phyloP scores from a whole-genome alignment of 2,329 filamentous ascomycete species.

The Fusarium gaditjirri region DNA sequence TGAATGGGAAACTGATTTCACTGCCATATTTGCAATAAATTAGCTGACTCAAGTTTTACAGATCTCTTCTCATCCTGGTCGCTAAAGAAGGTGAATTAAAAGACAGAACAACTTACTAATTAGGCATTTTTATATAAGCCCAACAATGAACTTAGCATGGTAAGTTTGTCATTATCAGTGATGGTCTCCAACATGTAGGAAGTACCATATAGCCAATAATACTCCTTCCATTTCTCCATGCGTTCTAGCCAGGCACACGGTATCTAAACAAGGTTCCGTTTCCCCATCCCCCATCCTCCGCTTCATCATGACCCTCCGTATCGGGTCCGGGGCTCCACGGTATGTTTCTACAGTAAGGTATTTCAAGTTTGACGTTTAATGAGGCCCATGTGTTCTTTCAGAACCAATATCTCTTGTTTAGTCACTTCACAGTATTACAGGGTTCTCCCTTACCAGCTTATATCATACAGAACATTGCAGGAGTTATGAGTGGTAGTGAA shows the following conservation, averaged over 20 bases:
- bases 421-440: neutral
- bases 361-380: conserved; percentile 1
- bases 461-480: neutral
- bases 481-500: neutral
- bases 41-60: neutral
- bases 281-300: conserved; percentile 37
- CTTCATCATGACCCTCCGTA: conserved; percentile 13
- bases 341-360: neutral
- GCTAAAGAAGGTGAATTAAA: neutral
- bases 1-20: neutral
- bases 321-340: conserved; percentile 10
- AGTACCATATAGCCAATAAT: neutral
- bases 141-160: neutral
- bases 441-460: neutral
- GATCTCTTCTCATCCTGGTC: neutral
- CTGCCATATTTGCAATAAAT: neutral
- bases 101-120: neutral
- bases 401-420: neutral
- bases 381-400: conserved; percentile 3
- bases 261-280: conserved; percentile 27
- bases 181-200: neutral
- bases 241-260: conserved; percentile 18
- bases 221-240: conserved; percentile 21
- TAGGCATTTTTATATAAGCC: neutral
- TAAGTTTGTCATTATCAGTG: neutral